Conservation (phyloP, 192 early-diverging fungal genomes). For the Linnemannia exigua region DNA sequence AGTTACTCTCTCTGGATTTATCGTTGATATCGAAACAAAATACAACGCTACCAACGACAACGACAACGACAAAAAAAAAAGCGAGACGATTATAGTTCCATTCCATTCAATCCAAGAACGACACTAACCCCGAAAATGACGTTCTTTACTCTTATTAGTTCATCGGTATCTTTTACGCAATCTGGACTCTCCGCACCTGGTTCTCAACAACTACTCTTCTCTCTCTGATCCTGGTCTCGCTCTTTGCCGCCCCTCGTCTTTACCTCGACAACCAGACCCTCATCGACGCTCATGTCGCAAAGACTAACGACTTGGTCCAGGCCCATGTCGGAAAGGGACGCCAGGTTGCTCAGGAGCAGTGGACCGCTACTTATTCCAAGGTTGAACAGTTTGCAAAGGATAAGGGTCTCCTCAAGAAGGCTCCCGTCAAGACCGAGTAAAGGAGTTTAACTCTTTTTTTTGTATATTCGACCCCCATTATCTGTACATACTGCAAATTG, state of each 20-base stretch:
- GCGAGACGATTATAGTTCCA: background rate
- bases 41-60: no score
- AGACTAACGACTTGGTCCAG: constrained; percentile 46
- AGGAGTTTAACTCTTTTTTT: background rate
- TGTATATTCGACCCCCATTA: background rate
- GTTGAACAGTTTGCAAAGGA: constrained; percentile 54
- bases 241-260: constrained; percentile 50
- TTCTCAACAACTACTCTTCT: constrained; percentile 54
- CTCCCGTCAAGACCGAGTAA: constrained; percentile 26
- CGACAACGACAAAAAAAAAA: background rate
- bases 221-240: constrained; percentile 43
- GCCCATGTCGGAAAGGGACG: constrained; percentile 49
- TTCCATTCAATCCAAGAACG: background rate
- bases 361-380: constrained; percentile 38
- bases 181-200: constrained; percentile 57
- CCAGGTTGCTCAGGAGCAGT: constrained; percentile 40
- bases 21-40: background rate
- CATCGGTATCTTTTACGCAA: constrained; percentile 42
- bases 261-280: constrained; percentile 55
- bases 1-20: background rate
- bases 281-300: constrained; percentile 49
- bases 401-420: constrained; percentile 56
- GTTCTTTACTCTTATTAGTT: constrained; percentile 15
- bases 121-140: constrained; percentile 1
- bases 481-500: background rate